Evolutionary conservation across 1,284 basidiomycete species (phyloP), one percentile per base, ranked within the genome.

Genomic region (Golubevia sp.): DNA sequence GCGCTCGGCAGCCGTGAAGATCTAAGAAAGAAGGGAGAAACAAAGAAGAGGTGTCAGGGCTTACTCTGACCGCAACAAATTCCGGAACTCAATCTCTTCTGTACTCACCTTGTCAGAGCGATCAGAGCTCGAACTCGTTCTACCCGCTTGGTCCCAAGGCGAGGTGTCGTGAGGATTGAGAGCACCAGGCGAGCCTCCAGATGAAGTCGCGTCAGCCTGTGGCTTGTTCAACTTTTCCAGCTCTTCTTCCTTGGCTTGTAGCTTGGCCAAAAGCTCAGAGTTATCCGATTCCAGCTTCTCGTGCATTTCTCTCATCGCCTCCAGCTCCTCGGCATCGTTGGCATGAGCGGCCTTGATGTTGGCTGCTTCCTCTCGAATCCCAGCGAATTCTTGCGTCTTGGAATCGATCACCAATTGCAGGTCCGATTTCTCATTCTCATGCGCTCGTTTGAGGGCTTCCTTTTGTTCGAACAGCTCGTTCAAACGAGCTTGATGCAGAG

Each of bases 211-310:
- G 38, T 44, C 38, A 18, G 38, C 38, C 38, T 44, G 38, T 18
- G 11, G 38, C 38, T 44, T 44, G 38, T 18, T 44, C 38, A 18
- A 8, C 38, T 20, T 30, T 24, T 56, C 55, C 20, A 48, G 20
- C 38, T 58, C 25, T 38, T 49, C 57, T 18, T 58, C 57, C 25
- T 24, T 58, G 18, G 34, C 20, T 20, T 48, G 25, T n/a, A 58
- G 15, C 21, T 21, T 8, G 4, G 44, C 57, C 57, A 58, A 18
- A 30, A 58, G 34, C 8, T 58, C 57, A 48, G 25, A 25, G 34
- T 58, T 58, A 11, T 49, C 57, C 15, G 34, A 23, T 52, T 51
- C 38, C 20, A 49, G 21, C 21, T 25, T 52, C 21, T 58, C 57
- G 25, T 58, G 57, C 20, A 30, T 58, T 24, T 44, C 38, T 18